phyloP scores from a whole-genome alignment of 2,329 filamentous ascomycete species.

The Thermomyces lanuginosus region DNA sequence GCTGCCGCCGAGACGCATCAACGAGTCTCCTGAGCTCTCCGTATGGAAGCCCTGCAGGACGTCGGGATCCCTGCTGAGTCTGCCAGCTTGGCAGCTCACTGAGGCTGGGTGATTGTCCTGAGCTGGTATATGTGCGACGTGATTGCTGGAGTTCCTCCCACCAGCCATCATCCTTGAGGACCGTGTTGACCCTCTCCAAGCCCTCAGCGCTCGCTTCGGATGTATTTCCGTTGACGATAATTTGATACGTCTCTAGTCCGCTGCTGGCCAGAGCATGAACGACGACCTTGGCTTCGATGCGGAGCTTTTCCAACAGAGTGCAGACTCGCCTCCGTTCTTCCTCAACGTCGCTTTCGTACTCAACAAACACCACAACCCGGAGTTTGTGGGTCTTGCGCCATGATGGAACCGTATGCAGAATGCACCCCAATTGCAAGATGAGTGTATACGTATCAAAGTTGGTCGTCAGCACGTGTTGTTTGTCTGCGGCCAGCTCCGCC shows the following conservation, averaged over 20 bases:
- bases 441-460: conserved; percentile 85
- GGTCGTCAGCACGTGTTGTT: conserved; percentile 55
- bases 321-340: conserved; percentile 60
- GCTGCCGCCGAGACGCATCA: conserved; percentile 37
- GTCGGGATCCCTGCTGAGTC: conserved; percentile 34
- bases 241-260: conserved; percentile 53
- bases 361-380: conserved; percentile 72
- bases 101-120: conserved; percentile 8
- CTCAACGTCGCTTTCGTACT: conserved; percentile 69
- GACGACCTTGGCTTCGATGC: conserved; percentile 62
- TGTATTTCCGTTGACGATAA: conserved; percentile 55
- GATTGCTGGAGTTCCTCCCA: conserved; percentile 56
- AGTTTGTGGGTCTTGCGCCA: conserved; percentile 61
- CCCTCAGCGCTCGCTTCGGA: conserved; percentile 37
- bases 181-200: conserved; percentile 46
- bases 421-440: conserved; percentile 75
- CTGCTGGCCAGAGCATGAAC: conserved; percentile 73
- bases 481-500: conserved; percentile 55
- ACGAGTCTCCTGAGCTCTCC: conserved; percentile 47
- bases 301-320: conserved; percentile 59
- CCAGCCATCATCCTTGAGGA: conserved; percentile 59
- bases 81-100: conserved; percentile 31
- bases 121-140: conserved; percentile 14
- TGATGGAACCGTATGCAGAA: conserved; percentile 61
- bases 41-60: conserved; percentile 27